These are phyloP conservation scores for Aspergillus sp. DNA, from an alignment of 2,329 filamentous ascomycete genomes.

Conservation along the genomic window DNA sequence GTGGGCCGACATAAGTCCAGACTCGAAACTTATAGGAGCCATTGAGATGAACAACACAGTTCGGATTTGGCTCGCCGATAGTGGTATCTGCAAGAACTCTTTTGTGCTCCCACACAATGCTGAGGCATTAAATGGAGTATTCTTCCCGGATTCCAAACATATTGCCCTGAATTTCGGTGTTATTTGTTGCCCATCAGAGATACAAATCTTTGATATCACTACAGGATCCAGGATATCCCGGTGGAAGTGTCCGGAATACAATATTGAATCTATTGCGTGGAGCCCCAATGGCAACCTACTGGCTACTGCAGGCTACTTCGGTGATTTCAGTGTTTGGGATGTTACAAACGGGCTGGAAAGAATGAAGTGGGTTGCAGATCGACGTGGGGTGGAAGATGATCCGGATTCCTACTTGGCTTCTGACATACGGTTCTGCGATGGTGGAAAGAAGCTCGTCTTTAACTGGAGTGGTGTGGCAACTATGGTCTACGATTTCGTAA, in stretches of 20 bases:
- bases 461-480: background rate
- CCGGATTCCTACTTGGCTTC: too few relatives aligned
- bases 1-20: background rate
- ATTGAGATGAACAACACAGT: background rate
- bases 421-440: background rate
- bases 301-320: too few relatives aligned
- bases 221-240: too few relatives aligned
- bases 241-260: too few relatives aligned
- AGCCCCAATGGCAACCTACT: too few relatives aligned
- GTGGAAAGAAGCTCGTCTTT: background rate
- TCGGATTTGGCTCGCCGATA: background rate
- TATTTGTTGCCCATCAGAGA: too few relatives aligned
- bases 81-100: background rate
- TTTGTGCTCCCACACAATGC: background rate
- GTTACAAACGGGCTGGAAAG: too few relatives aligned
- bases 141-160: background rate
- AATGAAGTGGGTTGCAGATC: too few relatives aligned
- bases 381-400: too few relatives aligned
- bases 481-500: background rate
- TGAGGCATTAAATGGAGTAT: background rate
- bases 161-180: background rate
- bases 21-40: background rate
- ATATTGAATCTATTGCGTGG: too few relatives aligned
- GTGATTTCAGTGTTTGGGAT: too few relatives aligned
- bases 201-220: too few relatives aligned